Percentiles rank a stretch among this genome's conserved stretches.
Evolutionary conservation across 257 asterid species (phyloP).

Genomic region (Solanum bulbocastanum): DNA sequence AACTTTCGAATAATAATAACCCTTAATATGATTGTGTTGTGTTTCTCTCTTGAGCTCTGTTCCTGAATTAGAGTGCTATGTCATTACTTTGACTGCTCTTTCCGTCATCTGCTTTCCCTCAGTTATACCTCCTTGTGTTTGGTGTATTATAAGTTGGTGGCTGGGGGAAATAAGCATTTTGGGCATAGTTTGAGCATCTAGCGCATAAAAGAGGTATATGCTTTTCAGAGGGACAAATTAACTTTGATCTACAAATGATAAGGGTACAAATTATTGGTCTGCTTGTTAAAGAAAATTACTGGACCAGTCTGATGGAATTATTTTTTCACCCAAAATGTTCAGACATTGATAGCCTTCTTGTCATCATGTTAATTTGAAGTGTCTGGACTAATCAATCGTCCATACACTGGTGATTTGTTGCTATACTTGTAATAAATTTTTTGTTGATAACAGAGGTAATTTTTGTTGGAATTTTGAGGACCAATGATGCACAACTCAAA

Average conservation of each 20-base stretch:
- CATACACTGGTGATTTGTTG: not conserved
- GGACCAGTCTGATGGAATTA: not conserved
- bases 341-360: not conserved
- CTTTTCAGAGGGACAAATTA: not conserved
- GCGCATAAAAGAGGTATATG: not conserved
- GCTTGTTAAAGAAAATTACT: not conserved
- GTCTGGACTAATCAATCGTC: not conserved
- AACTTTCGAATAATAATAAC: not conserved
- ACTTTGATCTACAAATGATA: not conserved
- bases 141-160: not conserved
- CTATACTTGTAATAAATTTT: not conserved
- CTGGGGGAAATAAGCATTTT: not conserved
- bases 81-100: not conserved
- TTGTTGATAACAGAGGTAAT: not conserved
- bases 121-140: not conserved
- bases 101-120: not conserved
- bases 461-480: not conserved
- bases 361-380: not conserved
- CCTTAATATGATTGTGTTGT: not conserved
- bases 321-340: not conserved
- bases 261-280: not conserved
- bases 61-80: not conserved
- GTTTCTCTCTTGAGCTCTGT: not conserved
- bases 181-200: not conserved
- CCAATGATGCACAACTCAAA: not conserved